Base-by-base conservation (phyloP, 2,329 filamentous ascomycete genomes). In the Aspergillus oerlinghausenensis region DNA sequence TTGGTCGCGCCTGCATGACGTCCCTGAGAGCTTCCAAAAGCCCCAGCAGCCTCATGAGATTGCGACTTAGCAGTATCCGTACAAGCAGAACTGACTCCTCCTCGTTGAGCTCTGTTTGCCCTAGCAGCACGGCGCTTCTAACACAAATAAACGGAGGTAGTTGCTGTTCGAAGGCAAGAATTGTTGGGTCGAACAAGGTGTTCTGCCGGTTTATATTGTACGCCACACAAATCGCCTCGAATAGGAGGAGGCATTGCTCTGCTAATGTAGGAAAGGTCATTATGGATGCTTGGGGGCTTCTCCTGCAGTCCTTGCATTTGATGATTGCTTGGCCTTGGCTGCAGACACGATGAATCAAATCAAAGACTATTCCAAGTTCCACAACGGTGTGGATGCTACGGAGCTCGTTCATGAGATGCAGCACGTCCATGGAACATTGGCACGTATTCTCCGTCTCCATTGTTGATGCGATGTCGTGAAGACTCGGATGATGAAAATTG, bases 231-330 rank as follows among this genome's bases (percentile, higher is more conserved):
- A 64, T 58, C 0, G 65, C 67, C 40, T 70, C 66, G 38, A 68
- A 63, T 3, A 70, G 58, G 2, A 62, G 60, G 5, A 70, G 59
- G 49, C 65, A 70, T 23, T 65, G 63, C 40, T 79, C 75, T 5
- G 67, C 56, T 1, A 79, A 63, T 1, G 74, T 65, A 2, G 76
- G 76, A 23, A 80, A 63, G 1, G 75, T 77, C 2, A 74, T 72
- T 14, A 68, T 56, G 10, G 65, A 60, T 3, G 64, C 58, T 26
- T 64, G 63, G 1, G 61, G 54, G 14, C 32, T 58, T 19, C 56
- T 60, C 21, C 59, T 60, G 52, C 67, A 70, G 6, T 58, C 53
- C 25, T 61, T 58, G 54, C 67, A 70, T 10, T 60, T 60, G 8
- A 68, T 32, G 26, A 69, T 63, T 0, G 47, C 49, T 48, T 60